These are phyloP conservation scores for Xanthoconium stramineum DNA, from an alignment of 768 basidiomycete species.

Conservation along the genomic window DNA sequence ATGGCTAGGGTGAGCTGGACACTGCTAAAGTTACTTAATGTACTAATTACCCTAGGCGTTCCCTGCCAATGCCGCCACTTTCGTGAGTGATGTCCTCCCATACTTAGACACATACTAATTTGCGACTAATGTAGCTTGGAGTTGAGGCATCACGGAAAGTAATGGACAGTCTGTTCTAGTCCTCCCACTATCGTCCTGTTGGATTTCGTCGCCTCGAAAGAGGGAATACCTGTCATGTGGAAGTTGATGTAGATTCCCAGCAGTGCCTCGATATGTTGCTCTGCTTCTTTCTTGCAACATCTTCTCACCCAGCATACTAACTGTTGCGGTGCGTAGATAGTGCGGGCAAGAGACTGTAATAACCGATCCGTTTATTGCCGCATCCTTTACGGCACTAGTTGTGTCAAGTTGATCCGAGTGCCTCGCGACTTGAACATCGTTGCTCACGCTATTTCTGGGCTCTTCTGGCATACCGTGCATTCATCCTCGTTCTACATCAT, in stretches of 20 bases:
- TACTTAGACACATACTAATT: not conserved
- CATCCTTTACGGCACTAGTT: constrained; percentile 15
- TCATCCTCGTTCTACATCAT: not conserved
- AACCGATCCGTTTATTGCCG: not conserved
- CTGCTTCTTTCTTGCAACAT: constrained; percentile 1
- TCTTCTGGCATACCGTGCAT: not conserved
- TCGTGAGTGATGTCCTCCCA: constrained; percentile 50
- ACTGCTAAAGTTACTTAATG: constrained; percentile 1
- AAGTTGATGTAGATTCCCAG: constrained; percentile 5
- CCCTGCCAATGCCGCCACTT: constrained; percentile 95
- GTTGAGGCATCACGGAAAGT: constrained; percentile 87
- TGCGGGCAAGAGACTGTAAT: not conserved
- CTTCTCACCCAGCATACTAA: constrained; percentile 5
- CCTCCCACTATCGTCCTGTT: not conserved
- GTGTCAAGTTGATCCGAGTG: not conserved
- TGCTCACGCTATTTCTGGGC: constrained; percentile 1
- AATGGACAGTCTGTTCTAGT: constrained; percentile 65
- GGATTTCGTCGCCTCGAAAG: constrained; percentile 2
- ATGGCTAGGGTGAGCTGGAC: constrained; percentile 74
- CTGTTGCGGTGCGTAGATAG: not conserved
- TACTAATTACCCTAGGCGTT: constrained; percentile 62
- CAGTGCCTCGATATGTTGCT: constrained; percentile 1
- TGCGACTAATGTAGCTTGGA: constrained; percentile 57
- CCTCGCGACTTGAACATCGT: constrained; percentile 2
- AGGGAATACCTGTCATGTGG: constrained; percentile 1